Conservation (phyloP, 495 filamentous ascomycete species). For the Letharia lupina region DNA sequence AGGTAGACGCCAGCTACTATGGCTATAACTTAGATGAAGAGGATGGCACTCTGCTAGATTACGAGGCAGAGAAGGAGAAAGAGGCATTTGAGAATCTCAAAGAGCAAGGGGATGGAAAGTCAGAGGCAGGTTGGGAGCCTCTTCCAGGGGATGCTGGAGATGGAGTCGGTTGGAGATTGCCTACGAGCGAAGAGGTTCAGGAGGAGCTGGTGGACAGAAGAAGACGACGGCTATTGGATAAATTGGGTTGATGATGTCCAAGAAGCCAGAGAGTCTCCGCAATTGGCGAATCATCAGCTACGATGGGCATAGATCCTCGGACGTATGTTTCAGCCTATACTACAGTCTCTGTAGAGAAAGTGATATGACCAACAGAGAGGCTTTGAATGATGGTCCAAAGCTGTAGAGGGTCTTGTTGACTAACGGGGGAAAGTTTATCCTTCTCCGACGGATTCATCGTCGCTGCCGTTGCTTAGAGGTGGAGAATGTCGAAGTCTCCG, state of each 20-base stretch:
- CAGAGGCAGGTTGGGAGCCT: constrained; percentile 60
- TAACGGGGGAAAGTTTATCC: neutral
- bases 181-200: constrained; percentile 80
- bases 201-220: constrained; percentile 86
- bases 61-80: constrained; percentile 76
- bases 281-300: neutral
- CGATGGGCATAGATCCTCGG: no score
- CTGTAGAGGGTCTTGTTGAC: neutral
- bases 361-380: neutral
- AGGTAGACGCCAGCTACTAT: constrained; percentile 92
- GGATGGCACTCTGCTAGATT: constrained; percentile 72
- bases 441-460: neutral
- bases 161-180: constrained; percentile 75
- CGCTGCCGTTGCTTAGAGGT: neutral
- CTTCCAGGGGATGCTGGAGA: constrained; percentile 82
- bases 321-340: neutral
- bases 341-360: neutral
- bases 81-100: constrained; percentile 64
- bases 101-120: constrained; percentile 32
- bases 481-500: neutral
- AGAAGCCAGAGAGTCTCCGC: neutral
- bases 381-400: neutral
- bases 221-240: constrained; percentile 71
- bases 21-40: constrained; percentile 93
- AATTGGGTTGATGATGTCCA: constrained; percentile 48